Evolutionary conservation across 768 basidiomycete species (phyloP), one percentile per base, ranked within the genome.

Genomic region (Chalciporus sphaerocephalus): DNA sequence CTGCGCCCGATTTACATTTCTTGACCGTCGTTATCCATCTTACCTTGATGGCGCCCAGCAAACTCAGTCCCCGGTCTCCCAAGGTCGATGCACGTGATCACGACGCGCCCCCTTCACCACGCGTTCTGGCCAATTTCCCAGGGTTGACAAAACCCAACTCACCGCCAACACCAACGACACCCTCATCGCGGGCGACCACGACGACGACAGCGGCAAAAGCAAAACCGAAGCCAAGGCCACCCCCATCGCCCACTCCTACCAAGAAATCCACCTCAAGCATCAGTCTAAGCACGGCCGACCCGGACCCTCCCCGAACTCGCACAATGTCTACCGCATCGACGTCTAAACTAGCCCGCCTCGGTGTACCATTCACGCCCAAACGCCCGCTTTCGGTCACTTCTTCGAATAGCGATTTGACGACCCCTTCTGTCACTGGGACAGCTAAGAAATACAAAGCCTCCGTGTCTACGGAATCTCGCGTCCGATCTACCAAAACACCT

Each of bases 381-480:
- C 71, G 79, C 16, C 72, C 76, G 2, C 60, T 73, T 34, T 77
- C 73, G 23, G 59, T 62, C 13, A 20, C 25, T 23, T 46, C 57
- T 7, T 55, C 68, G n/a, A 62, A 66, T 17, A 61, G 47, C 13
- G 67, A 71, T 28, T 52, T 73, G 0, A 43, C 67, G 3, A 70
- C 69, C 0, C 64, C 69, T 10, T 68, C 67, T 40, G 42, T 65
- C n/a, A 63, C 69, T 21, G 55, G 24, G 2, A 75, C 80, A 7
- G 65, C 75, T 55, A 85, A 82, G 71, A 83, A 83, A 59, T 85
- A 83, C 69, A 86, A 83, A 57, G 79, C 84, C 0, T 57, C 78
- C 1, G 62, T 87, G 13, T 83, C 83, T 2, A 52, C 64, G 6
- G 74, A 75, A 48, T 69, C 72, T 8, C 62, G 65, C 13, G 8